Percentiles rank a stretch among this genome's conserved stretches.
Conservation (phyloP, 73 alveolate species). For the Paramecium sexaurelia region DNA sequence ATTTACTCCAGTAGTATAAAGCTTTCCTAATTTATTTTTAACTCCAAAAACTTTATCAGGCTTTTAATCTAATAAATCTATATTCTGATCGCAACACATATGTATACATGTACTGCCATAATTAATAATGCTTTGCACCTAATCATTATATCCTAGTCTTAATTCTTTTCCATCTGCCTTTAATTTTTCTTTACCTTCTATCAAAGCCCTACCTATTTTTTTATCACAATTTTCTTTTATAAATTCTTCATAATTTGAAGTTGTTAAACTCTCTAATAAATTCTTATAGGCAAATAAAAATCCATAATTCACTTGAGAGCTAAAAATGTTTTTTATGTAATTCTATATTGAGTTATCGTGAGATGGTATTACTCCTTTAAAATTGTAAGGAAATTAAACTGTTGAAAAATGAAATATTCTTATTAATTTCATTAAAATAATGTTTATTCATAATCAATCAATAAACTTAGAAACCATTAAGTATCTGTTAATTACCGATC, state of each 20-base stretch:
- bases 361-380: neutral
- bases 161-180: neutral
- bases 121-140: neutral
- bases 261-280: neutral
- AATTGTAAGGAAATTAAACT: neutral
- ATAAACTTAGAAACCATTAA: no score
- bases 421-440: neutral
- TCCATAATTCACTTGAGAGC: neutral
- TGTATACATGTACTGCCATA: neutral
- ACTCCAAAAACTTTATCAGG: neutral
- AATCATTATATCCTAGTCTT: neutral
- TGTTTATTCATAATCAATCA: no score
- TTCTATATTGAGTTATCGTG: neutral
- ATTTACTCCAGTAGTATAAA: neutral
- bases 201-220: neutral
- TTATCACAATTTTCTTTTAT: constrained; percentile 12
- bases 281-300: neutral
- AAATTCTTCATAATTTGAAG: neutral
- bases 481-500: no score
- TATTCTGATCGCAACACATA: neutral
- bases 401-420: neutral
- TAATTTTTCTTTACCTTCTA: neutral
- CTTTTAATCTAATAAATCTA: neutral
- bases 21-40: neutral
- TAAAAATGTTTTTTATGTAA: neutral